Conservation (phyloP, 139 green algal genomes). For the Bryopsis sp. region DNA sequence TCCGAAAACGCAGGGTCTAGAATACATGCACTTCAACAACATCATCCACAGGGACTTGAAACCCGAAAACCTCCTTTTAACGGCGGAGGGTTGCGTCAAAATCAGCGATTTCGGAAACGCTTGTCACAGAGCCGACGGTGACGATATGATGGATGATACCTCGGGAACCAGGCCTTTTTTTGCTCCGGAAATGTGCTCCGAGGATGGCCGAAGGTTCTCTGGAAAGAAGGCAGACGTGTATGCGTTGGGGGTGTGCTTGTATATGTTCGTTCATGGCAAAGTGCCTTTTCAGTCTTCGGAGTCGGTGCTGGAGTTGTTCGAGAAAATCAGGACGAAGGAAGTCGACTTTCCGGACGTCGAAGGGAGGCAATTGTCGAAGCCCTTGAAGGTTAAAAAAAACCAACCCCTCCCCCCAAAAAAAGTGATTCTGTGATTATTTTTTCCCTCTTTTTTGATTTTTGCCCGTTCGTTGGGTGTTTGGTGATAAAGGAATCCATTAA, state of each 20-base stretch:
- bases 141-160: constrained; percentile 24
- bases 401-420: no score
- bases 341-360: no score
- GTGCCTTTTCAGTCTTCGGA: constrained; percentile 40
- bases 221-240: constrained; percentile 58
- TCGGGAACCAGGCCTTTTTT: constrained; percentile 26
- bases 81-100: constrained; percentile 80
- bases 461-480: no score
- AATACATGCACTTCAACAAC: constrained; percentile 97
- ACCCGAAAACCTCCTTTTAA: constrained; percentile 96
- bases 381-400: no score
- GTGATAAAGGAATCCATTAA: no score
- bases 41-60: constrained; percentile 87
- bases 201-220: background rate
- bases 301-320: constrained; percentile 22
- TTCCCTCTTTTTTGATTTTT: no score
- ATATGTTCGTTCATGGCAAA: constrained; percentile 63
- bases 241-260: constrained; percentile 73
- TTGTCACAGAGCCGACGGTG: constrained; percentile 7
- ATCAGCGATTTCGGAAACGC: constrained; percentile 88
- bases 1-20: no score
- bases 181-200: constrained; percentile 38
- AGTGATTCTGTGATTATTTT: no score
- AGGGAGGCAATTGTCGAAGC: no score
- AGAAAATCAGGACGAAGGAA: constrained; percentile 16